These are phyloP conservation scores for Geotrichum citri-aurantii DNA, from an alignment of 1,139 yeast genomes.

Conservation along the genomic window DNA sequence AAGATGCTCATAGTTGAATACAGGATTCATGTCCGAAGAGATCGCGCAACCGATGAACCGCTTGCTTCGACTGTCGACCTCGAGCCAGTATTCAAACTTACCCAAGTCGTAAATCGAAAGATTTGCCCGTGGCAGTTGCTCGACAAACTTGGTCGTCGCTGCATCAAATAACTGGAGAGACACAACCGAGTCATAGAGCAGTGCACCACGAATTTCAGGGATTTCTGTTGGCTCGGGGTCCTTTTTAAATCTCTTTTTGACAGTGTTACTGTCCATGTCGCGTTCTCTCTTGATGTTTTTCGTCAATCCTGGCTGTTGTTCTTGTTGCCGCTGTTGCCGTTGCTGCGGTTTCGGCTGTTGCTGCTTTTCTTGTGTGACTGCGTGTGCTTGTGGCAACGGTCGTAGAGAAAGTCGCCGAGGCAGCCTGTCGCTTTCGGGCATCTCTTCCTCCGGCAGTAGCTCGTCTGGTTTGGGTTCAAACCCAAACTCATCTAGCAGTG, in stretches of 20 bases:
- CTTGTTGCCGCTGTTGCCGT: background rate
- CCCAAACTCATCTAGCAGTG: constrained; percentile 54
- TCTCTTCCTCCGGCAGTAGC: background rate
- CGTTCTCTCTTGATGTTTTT: background rate
- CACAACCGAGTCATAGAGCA: constrained; percentile 25
- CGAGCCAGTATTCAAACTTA: constrained; percentile 50
- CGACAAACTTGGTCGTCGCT: constrained; percentile 44
- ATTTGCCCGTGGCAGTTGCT: constrained; percentile 37
- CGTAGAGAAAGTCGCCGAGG: background rate
- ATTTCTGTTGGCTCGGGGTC: constrained; percentile 24
- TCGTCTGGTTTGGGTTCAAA: constrained; percentile 31
- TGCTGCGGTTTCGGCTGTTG: background rate
- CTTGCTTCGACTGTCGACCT: constrained; percentile 35
- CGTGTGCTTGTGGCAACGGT: background rate
- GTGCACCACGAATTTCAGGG: constrained; percentile 3
- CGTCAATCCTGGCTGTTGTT: background rate
- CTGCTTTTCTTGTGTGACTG: background rate
- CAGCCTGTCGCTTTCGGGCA: background rate
- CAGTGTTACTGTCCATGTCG: background rate
- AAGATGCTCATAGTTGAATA: constrained; percentile 51
- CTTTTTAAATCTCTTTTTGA: background rate
- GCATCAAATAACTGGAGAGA: constrained; percentile 56
- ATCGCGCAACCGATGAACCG: constrained; percentile 43
- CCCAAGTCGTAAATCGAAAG: constrained; percentile 46
- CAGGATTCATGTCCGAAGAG: constrained; percentile 53